These are phyloP conservation scores for Alnus rubra DNA, from an alignment of 306 rosid genomes.

Conservation along the genomic window DNA sequence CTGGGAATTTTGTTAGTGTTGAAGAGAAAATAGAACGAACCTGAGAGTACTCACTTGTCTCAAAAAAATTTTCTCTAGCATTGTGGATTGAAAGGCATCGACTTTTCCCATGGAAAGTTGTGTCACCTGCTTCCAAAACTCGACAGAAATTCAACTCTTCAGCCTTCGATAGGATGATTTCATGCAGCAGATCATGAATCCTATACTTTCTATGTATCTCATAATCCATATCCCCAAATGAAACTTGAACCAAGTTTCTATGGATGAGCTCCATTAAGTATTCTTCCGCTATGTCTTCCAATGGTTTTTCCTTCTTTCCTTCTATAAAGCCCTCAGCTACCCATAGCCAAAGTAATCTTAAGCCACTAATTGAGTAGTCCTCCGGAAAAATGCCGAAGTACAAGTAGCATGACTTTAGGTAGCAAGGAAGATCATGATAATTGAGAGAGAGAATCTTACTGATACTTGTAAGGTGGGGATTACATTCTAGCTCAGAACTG, in stretches of 20 bases:
- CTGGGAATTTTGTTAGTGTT: neutral
- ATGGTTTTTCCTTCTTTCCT: neutral
- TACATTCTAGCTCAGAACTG: neutral
- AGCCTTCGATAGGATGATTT: neutral
- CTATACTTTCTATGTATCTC: neutral
- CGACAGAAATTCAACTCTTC: neutral
- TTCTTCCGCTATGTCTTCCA: neutral
- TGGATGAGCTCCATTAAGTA: slow-evolving; percentile 16
- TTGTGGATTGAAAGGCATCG: neutral
- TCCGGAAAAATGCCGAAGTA: slow-evolving; percentile 26
- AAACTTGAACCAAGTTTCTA: slow-evolving; percentile 4
- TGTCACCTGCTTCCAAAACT: neutral
- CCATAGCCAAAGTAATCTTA: slow-evolving; percentile 12
- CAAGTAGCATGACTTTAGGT: slow-evolving; percentile 22
- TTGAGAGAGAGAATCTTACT: neutral
- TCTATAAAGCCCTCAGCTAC: slow-evolving; percentile 14
- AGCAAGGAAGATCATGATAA: slow-evolving; percentile 17
- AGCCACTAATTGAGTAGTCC: slow-evolving; percentile 6
- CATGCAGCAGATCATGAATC: neutral
- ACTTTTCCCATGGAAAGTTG: neutral
- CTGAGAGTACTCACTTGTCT: neutral
- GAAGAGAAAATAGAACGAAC: neutral
- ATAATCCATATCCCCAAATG: neutral
- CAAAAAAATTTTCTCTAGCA: neutral
- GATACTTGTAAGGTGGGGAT: slow-evolving; percentile 1